Conservation (phyloP, 495 filamentous ascomycete genomes). For the Xylaria acuta region DNA sequence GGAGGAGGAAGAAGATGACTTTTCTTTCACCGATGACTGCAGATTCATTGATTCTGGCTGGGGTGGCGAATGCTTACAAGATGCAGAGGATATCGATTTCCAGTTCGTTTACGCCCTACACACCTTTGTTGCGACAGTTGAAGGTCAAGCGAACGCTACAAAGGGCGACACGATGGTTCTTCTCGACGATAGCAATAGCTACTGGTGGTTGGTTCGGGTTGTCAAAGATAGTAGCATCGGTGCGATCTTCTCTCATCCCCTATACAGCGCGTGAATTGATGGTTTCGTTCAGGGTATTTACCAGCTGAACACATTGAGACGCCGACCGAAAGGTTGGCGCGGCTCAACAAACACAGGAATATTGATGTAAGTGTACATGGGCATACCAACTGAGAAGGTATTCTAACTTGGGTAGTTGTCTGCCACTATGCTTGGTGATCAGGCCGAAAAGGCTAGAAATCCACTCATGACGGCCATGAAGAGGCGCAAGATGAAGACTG, state of each 20-base stretch:
- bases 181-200: slow-evolving; percentile 98
- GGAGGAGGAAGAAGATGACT: slow-evolving; percentile 54
- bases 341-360: slow-evolving; percentile 97
- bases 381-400: background rate
- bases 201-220: slow-evolving; percentile 98
- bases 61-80: slow-evolving; percentile 81
- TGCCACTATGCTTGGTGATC: slow-evolving; percentile 91
- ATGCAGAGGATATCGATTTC: slow-evolving; percentile 97
- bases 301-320: slow-evolving; percentile 99
- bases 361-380: slow-evolving; percentile 75
- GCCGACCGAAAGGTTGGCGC: slow-evolving; percentile 89
- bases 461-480: slow-evolving; percentile 89
- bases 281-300: slow-evolving; percentile 72
- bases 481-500: slow-evolving; percentile 84
- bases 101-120: slow-evolving; percentile 98
- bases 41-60: slow-evolving; percentile 71
- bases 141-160: slow-evolving; percentile 96
- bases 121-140: slow-evolving; percentile 96
- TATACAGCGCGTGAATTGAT: background rate
- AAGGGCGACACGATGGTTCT: slow-evolving; percentile 99
- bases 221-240: slow-evolving; percentile 98
- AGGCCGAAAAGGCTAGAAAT: slow-evolving; percentile 86
- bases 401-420: slow-evolving; percentile 67
- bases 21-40: slow-evolving; percentile 55
- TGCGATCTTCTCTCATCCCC: slow-evolving; percentile 47